Conservation (phyloP, 2,329 filamentous ascomycete genomes). For the Fusarium acutatum region DNA sequence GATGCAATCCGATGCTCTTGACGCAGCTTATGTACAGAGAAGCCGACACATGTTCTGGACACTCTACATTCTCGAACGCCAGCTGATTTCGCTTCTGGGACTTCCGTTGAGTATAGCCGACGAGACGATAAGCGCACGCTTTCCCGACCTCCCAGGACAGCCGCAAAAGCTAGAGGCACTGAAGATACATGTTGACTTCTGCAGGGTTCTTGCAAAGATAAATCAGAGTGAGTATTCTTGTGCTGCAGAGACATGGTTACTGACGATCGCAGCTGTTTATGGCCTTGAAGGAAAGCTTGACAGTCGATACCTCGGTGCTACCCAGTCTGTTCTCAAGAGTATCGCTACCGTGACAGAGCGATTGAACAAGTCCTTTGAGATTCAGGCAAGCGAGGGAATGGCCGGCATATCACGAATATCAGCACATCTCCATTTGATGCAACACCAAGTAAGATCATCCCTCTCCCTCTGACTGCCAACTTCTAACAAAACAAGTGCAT, state of each 20-base stretch:
- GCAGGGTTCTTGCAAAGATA: conserved; percentile 28
- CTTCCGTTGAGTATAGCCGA: conserved; percentile 28
- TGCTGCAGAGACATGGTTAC: not conserved
- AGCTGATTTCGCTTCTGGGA: conserved; percentile 28
- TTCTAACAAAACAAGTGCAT: conserved; percentile 21
- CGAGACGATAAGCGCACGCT: conserved; percentile 23
- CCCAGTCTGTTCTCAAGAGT: conserved; percentile 28
- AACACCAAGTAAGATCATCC: conserved; percentile 23
- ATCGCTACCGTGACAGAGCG: conserved; percentile 29
- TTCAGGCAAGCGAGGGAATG: conserved; percentile 21
- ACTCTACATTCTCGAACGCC: conserved; percentile 28
- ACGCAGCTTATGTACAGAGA: conserved; percentile 20
- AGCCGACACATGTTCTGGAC: conserved; percentile 29
- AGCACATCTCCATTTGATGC: conserved; percentile 31
- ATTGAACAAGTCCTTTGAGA: conserved; percentile 28
- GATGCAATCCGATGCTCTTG: conserved; percentile 22
- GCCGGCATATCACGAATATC: conserved; percentile 25
- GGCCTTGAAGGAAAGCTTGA: conserved; percentile 36
- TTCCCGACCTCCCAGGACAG: conserved; percentile 13
- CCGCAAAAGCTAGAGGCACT: conserved; percentile 13
- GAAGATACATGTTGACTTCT: conserved; percentile 26
- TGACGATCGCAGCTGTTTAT: conserved; percentile 27
- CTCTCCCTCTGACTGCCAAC: accelerated
- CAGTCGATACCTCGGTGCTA: conserved; percentile 31
- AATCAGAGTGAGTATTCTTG: conserved; percentile 20